Evolutionary conservation across 345 rosid genomes (phyloP).

Genomic region (Linum usitatissimum): DNA sequence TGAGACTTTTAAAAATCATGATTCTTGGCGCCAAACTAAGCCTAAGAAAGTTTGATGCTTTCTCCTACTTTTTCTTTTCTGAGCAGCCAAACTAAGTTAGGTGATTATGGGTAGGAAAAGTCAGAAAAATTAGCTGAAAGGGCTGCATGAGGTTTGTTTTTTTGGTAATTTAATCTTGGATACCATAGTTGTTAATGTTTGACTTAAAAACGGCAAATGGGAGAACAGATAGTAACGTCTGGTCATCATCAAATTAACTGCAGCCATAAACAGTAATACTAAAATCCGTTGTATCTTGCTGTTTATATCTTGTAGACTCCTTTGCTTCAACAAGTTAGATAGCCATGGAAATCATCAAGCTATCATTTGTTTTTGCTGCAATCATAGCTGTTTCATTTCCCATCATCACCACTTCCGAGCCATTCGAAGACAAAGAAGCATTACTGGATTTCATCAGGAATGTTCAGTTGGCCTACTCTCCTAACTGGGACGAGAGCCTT

Average conservation of each 20-base stretch:
- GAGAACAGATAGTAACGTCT: not conserved
- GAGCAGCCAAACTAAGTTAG: not conserved
- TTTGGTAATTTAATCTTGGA: too few species aligned
- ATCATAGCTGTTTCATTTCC: not conserved
- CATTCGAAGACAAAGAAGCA: slow-evolving; percentile 7
- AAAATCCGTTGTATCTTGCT: not conserved
- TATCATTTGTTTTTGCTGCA: not conserved
- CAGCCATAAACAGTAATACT: not conserved
- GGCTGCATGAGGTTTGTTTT: not conserved
- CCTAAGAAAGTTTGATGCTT: not conserved
- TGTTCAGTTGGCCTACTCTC: not conserved
- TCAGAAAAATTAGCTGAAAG: not conserved
- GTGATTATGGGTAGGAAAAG: not conserved
- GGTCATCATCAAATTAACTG: not conserved
- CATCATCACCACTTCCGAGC: not conserved
- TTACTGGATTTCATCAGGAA: slow-evolving; percentile 3
- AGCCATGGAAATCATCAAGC: not conserved
- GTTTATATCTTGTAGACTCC: not conserved
- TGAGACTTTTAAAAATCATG: too few species aligned
- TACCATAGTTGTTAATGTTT: not conserved
- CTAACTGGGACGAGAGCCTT: not conserved
- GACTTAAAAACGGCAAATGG: not conserved
- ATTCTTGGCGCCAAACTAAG: too few species aligned
- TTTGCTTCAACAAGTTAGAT: not conserved
- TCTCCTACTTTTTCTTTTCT: not conserved